Conservation (phyloP, 2,329 filamentous ascomycete genomes). For the Phoma sp. region DNA sequence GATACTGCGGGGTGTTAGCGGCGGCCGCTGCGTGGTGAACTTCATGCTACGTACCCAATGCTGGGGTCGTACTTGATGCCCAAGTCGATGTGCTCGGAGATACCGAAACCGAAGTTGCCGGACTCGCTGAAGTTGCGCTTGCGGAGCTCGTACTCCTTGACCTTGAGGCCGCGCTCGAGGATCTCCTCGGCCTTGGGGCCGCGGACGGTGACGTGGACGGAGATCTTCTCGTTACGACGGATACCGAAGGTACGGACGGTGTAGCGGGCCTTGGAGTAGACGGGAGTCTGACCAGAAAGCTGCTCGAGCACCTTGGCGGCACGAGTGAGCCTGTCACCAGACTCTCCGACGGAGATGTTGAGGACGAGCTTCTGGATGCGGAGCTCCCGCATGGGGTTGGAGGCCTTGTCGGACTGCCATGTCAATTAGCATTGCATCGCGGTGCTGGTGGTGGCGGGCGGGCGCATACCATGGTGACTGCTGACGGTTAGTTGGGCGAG, state of each 20-base stretch:
- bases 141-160: conserved; percentile 99
- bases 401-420: conserved; percentile 67
- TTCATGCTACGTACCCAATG: conserved; percentile 44
- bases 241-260: conserved; percentile 99
- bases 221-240: conserved; percentile 98
- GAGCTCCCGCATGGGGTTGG: conserved; percentile 99
- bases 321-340: conserved; percentile 99
- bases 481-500: conserved; percentile 50
- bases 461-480: conserved; percentile 50
- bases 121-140: conserved; percentile 99
- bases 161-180: conserved; percentile 99
- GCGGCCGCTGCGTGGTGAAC: neutral
- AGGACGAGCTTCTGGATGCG: conserved; percentile 99
- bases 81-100: conserved; percentile 99
- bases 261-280: conserved; percentile 99
- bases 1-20: conserved; percentile 46
- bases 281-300: conserved; percentile 98
- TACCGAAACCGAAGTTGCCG: conserved; percentile 96
- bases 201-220: conserved; percentile 99
- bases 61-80: conserved; percentile 79
- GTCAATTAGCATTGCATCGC: conserved; percentile 32
- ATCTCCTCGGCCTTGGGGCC: conserved; percentile 99
- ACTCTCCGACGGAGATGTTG: conserved; percentile 99
- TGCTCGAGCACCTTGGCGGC: conserved; percentile 99
- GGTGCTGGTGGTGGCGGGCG: conserved; percentile 6